Conservation (phyloP, 1,284 basidiomycete genomes). For the Naganishia sp. region DNA sequence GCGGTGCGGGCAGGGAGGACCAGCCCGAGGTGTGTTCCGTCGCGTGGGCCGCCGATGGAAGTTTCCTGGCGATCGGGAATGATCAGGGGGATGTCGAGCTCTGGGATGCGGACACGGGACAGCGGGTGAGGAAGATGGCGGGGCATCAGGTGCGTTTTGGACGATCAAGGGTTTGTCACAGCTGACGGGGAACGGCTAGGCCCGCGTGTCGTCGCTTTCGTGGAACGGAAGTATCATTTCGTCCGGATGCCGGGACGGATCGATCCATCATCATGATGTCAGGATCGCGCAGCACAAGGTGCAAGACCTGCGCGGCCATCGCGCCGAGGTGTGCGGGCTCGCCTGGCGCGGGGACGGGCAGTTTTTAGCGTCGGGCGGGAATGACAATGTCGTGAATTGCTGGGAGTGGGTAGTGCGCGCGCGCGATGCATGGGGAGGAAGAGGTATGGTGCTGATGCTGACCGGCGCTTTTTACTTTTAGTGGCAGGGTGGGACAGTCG, state of each 20-base stretch:
- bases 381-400: conserved; percentile 94
- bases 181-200: conserved; percentile 50
- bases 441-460: neutral
- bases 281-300: conserved; percentile 83
- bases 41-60: conserved; percentile 83
- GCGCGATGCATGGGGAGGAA: neutral
- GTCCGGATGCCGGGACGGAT: conserved; percentile 87
- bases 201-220: conserved; percentile 74
- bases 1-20: conserved; percentile 40
- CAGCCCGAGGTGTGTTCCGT: conserved; percentile 70
- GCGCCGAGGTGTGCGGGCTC: conserved; percentile 67
- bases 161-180: neutral
- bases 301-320: conserved; percentile 82
- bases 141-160: conserved; percentile 61
- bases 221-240: conserved; percentile 84
- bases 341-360: conserved; percentile 78
- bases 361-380: conserved; percentile 88
- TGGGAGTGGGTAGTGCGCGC: conserved; percentile 67
- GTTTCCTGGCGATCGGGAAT: conserved; percentile 81
- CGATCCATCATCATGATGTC: conserved; percentile 93
- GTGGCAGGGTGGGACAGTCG: conserved; percentile 61
- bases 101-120: conserved; percentile 85
- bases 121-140: conserved; percentile 81
- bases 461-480: conserved; percentile 31
- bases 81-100: conserved; percentile 87